Base-by-base conservation (phyloP, 352 stramenopile species). In the Phytophthora ramorum region DNA sequence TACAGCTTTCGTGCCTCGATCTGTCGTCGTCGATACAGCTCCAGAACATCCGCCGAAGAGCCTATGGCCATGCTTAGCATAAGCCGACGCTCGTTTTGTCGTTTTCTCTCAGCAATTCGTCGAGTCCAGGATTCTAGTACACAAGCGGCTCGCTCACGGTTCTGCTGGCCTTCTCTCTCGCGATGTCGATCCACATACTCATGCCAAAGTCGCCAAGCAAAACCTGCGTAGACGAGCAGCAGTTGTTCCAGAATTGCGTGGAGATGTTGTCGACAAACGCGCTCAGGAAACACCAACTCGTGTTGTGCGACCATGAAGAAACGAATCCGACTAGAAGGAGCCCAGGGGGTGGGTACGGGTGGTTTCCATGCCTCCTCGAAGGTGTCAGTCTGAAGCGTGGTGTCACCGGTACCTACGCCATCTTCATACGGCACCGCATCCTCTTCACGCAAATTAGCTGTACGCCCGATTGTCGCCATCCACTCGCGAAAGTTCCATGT, bases 141-240 rank as follows among this genome's bases (percentile, higher is more conserved):
- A 32, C 34, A 48, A 14, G 71, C 76, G 1, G 69, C 73, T 0
- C 46, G 16, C 2, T 73, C 32, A 2, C 64, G 75, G 0, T 56
- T 63, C 41, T 78, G 59, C 0, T 58, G 46, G 0, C 56, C 73
- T 47, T 92, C 76, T 34, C 76, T 51, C 7, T 66, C 51, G 8
- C 76, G 81, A 54, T 81, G 70, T 0, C 59, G 71, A 1, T 66
- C 50, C 7, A 89, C 63, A 22, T 82, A 90, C 16, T 69, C 58
- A 7, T 37, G 52, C 85, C 85, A 93, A 1, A 71, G 61, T 24
- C 57, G 56, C 85, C 85, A 94, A 19, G 76, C 79, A 57, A 85
- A 90, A 32, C 83, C 85, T 9, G 78, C 61, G 50, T 85, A 89
- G 12, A 91, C 63, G 28, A 81, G 78, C 13, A 94, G 68, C 48